A percentile compares a stretch with the other conserved stretches of the same genome.
phyloP scores from a whole-genome alignment of 2,329 filamentous ascomycete genomes.

The Alternaria solani region DNA sequence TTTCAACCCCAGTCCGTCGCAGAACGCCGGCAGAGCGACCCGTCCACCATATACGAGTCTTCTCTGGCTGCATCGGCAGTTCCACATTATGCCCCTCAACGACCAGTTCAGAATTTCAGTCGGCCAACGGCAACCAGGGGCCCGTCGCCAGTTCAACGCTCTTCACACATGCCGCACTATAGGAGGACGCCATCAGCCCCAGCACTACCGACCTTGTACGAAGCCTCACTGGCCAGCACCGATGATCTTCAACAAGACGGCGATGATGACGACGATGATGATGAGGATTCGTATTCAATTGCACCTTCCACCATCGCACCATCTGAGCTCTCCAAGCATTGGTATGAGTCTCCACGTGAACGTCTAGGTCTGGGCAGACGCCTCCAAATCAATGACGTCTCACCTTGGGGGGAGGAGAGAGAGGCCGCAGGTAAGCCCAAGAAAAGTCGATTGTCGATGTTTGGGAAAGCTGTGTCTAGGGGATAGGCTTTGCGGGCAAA shows the following conservation, averaged over 20 bases:
- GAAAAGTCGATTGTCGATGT: conserved; percentile 40
- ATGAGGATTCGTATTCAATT: conserved; percentile 35
- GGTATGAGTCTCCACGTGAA: conserved; percentile 47
- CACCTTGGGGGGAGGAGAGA: conserved; percentile 42
- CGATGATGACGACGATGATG: conserved; percentile 13
- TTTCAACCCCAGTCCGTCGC: conserved; percentile 25
- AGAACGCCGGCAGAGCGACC: conserved; percentile 18
- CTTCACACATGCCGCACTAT: conserved; percentile 19
- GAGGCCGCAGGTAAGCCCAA: conserved; percentile 38
- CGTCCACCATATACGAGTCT: conserved; percentile 18
- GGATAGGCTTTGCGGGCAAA: conserved; percentile 15
- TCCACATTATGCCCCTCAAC: conserved; percentile 25
- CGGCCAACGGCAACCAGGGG: conserved; percentile 23
- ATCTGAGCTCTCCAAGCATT: conserved; percentile 48
- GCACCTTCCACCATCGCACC: conserved; percentile 43
- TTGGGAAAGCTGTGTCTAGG: conserved; percentile 20
- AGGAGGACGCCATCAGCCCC: conserved; percentile 24
- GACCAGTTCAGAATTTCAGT: conserved; percentile 36
- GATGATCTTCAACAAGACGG: conserved; percentile 14
- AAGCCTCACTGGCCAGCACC: conserved; percentile 40
- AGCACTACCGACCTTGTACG: conserved; percentile 44
- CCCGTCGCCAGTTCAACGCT: conserved; percentile 19
- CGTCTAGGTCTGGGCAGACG: conserved; percentile 48
- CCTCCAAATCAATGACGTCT: conserved; percentile 42
- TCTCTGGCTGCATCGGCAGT: conserved; percentile 17